phyloP scores from a whole-genome alignment of 805 yeast genomes.

The Ogataea populi-albae region DNA sequence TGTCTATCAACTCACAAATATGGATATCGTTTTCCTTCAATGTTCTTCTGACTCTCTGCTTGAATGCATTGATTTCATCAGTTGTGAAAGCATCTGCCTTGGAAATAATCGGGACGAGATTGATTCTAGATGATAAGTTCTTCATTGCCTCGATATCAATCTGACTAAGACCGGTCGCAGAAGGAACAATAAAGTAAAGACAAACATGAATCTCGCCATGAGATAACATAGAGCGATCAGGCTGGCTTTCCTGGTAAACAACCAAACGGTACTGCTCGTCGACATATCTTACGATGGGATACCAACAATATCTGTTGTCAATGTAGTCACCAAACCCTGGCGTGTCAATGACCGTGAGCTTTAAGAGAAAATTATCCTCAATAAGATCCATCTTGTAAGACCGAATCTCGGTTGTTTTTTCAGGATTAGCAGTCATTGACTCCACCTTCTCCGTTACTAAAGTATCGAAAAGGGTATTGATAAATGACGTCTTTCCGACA shows the following conservation, averaged over 20 bases:
- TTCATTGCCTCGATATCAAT: slow-evolving; percentile 74
- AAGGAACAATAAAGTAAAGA: slow-evolving; percentile 74
- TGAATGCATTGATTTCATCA: slow-evolving; percentile 53
- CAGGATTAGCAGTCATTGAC: slow-evolving; percentile 25
- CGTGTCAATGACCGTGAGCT: slow-evolving; percentile 64
- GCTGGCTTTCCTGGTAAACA: slow-evolving; percentile 78
- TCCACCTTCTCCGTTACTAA: slow-evolving; percentile 30
- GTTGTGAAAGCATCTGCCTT: slow-evolving; percentile 74
- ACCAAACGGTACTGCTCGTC: slow-evolving; percentile 72
- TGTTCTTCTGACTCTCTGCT: slow-evolving; percentile 47
- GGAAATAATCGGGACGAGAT: slow-evolving; percentile 77
- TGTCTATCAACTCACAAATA: slow-evolving; percentile 48
- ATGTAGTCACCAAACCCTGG: slow-evolving; percentile 74
- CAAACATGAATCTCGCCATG: slow-evolving; percentile 84
- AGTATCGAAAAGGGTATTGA: slow-evolving; percentile 74
- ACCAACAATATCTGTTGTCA: slow-evolving; percentile 66
- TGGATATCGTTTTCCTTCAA: slow-evolving; percentile 55
- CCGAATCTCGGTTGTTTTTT: slow-evolving; percentile 32
- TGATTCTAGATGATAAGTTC: slow-evolving; percentile 66
- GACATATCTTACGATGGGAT: slow-evolving; percentile 64
- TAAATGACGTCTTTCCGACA: slow-evolving; percentile 75
- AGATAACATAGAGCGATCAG: slow-evolving; percentile 46
- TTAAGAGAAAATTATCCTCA: slow-evolving; percentile 58
- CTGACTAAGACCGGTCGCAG: slow-evolving; percentile 57
- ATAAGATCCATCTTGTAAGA: slow-evolving; percentile 48